phyloP scores from a whole-genome alignment of 768 basidiomycete genomes.

The Russula virescens region DNA sequence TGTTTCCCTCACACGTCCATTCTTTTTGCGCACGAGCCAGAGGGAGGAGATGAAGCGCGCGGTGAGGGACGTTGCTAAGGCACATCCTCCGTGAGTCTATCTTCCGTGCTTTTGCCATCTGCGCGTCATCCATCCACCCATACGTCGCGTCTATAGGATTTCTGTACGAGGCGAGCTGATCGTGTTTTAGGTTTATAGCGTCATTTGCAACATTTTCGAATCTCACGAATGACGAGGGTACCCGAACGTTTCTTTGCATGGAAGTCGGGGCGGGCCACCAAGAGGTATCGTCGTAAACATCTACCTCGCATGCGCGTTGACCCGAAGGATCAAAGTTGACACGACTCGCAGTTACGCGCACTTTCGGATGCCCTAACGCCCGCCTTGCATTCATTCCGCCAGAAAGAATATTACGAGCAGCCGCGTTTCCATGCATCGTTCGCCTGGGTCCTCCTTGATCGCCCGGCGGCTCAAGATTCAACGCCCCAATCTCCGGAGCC shows the following conservation, averaged over 20 bases:
- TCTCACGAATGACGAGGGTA: slow-evolving; percentile 73
- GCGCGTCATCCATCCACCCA: background rate
- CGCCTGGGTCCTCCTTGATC: slow-evolving; percentile 73
- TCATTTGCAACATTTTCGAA: slow-evolving; percentile 71
- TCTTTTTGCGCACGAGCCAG: slow-evolving; percentile 76
- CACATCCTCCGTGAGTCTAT: slow-evolving; percentile 41
- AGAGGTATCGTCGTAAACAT: slow-evolving; percentile 43
- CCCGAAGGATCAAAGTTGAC: slow-evolving; percentile 4
- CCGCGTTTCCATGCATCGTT: slow-evolving; percentile 89
- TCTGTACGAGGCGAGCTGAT: slow-evolving; percentile 2
- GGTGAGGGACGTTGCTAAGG: slow-evolving; percentile 47
- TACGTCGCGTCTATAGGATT: background rate
- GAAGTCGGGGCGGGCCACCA: slow-evolving; percentile 81
- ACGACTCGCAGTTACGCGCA: slow-evolving; percentile 45
- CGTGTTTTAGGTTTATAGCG: slow-evolving; percentile 51
- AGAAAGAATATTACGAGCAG: slow-evolving; percentile 71
- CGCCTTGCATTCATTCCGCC: slow-evolving; percentile 52
- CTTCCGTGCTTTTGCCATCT: slow-evolving; percentile 1
- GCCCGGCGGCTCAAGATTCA: background rate
- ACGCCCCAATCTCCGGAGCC: background rate
- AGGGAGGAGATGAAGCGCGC: slow-evolving; percentile 62
- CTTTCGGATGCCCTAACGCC: slow-evolving; percentile 55
- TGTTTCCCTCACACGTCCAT: slow-evolving; percentile 78
- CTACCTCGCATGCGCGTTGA: background rate
- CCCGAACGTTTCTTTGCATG: slow-evolving; percentile 72